phyloP scores from a whole-genome alignment of 2,329 filamentous ascomycete species.

The Colletotrichum cuscutae region DNA sequence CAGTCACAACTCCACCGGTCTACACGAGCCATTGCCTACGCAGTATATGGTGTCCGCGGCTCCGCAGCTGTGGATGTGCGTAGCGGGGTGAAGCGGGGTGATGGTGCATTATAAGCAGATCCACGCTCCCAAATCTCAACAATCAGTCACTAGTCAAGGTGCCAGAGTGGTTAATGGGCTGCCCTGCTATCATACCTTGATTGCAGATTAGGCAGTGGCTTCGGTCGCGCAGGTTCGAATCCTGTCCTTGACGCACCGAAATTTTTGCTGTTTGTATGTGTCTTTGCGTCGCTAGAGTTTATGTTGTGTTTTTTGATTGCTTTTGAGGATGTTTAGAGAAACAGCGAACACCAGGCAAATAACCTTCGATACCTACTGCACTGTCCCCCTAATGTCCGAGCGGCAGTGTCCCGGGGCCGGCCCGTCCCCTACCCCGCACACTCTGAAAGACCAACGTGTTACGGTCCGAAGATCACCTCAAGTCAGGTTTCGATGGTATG shows the following conservation, averaged over 20 bases:
- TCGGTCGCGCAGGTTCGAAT: constrained; percentile 1
- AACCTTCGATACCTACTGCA: too few relatives aligned
- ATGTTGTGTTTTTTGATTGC: too few relatives aligned
- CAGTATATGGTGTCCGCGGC: too few relatives aligned
- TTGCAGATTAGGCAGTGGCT: not conserved
- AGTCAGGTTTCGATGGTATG: not conserved
- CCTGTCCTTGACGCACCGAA: not conserved
- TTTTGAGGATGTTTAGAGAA: fast-evolving
- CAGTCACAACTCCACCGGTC: not conserved
- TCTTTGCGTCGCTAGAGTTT: too few relatives aligned
- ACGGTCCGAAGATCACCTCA: not conserved
- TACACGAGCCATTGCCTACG: not conserved
- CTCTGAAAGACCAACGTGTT: fast-evolving
- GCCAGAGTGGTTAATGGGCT: constrained; percentile 3
- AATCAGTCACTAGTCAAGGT: not conserved
- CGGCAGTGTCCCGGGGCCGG: too few relatives aligned
- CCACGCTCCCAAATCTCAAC: not conserved
- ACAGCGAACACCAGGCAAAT: too few relatives aligned
- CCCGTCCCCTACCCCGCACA: too few relatives aligned
- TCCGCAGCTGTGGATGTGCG: not conserved
- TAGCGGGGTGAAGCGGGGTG: not conserved
- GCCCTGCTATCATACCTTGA: not conserved
- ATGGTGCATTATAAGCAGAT: too few relatives aligned
- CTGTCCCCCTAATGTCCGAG: too few relatives aligned
- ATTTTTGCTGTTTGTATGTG: not conserved